Conservation (phyloP, 2,329 filamentous ascomycete species). For the Trichocomaceae sp. region DNA sequence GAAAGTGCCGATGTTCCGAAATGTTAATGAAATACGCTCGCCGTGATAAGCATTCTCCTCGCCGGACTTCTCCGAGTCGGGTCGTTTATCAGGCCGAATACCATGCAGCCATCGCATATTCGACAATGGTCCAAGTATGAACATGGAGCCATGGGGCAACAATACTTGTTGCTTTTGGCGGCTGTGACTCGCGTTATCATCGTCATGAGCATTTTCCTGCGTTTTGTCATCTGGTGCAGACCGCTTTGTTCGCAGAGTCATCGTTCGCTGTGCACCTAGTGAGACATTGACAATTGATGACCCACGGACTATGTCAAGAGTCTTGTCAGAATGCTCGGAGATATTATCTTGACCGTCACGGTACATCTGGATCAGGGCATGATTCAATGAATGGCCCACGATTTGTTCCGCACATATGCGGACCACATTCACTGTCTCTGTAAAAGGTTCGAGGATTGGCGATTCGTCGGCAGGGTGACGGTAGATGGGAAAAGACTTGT, state of each 20-base stretch:
- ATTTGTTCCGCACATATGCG: constrained; percentile 61
- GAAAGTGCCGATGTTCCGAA: constrained; percentile 82
- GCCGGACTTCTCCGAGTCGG: constrained; percentile 56
- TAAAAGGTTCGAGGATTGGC: constrained; percentile 69
- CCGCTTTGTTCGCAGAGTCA: constrained; percentile 72
- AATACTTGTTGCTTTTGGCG: constrained; percentile 60
- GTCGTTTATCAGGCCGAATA: constrained; percentile 82
- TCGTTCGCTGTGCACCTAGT: constrained; percentile 82
- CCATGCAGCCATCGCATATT: constrained; percentile 86
- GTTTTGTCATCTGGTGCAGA: constrained; percentile 24
- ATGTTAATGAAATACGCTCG: constrained; percentile 84
- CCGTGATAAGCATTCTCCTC: constrained; percentile 67
- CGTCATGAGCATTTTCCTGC: constrained; percentile 9
- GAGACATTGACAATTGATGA: constrained; percentile 90
- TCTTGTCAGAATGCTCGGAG: constrained; percentile 95
- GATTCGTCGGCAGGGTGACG: constrained; percentile 88
- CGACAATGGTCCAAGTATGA: constrained; percentile 70
- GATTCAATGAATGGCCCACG: constrained; percentile 77
- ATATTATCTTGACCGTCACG: constrained; percentile 86
- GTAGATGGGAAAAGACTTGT: constrained; percentile 78
- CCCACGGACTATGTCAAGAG: constrained; percentile 73
- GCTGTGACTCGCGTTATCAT: constrained; percentile 26
- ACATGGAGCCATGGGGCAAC: constrained; percentile 84
- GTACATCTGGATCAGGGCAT: constrained; percentile 88
- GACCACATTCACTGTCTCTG: constrained; percentile 63